Conservation (phyloP, 2,329 filamentous ascomycete genomes). For the Torrubiellomyces zombiae region DNA sequence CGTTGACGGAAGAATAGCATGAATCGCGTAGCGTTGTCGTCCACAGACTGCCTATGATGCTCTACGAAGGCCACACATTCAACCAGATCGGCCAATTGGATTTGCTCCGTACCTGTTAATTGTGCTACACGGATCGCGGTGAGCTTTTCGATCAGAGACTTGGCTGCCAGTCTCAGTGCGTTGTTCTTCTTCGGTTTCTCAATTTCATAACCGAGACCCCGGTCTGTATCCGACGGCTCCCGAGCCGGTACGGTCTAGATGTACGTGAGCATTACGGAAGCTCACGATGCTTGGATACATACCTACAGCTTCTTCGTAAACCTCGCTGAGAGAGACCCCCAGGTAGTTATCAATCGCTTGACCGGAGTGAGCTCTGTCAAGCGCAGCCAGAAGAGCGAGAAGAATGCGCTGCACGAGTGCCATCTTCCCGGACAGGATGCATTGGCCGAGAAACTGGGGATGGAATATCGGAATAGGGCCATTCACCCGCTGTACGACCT, state of each 20-base stretch:
- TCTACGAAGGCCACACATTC: slow-evolving; percentile 75
- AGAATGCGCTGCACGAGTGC: slow-evolving; percentile 56
- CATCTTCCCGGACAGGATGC: slow-evolving; percentile 65
- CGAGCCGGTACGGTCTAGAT: too few relatives aligned
- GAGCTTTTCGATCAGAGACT: slow-evolving; percentile 59
- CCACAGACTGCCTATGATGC: slow-evolving; percentile 73
- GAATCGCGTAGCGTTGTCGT: slow-evolving; percentile 77
- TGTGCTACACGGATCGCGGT: slow-evolving; percentile 59
- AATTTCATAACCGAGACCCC: too few relatives aligned
- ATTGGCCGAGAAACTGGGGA: slow-evolving; percentile 77
- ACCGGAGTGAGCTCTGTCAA: slow-evolving; percentile 74
- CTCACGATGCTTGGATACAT: too few relatives aligned
- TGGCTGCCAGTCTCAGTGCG: slow-evolving; percentile 53
- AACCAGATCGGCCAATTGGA: slow-evolving; percentile 67
- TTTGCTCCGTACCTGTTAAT: slow-evolving; percentile 72
- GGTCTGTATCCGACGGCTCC: too few relatives aligned
- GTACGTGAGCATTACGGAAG: too few relatives aligned
- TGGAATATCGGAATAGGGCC: slow-evolving; percentile 82
- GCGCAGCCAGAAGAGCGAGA: slow-evolving; percentile 50
- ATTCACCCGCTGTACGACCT: slow-evolving; percentile 69
- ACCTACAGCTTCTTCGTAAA: too few relatives aligned
- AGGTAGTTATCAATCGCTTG: slow-evolving; percentile 68
- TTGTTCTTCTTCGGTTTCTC: too few relatives aligned
- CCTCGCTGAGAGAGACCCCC: too few relatives aligned
- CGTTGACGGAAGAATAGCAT: slow-evolving; percentile 78